Evolutionary conservation across 495 filamentous ascomycete genomes (phyloP).

Genomic region (Margaritispora aquatica): DNA sequence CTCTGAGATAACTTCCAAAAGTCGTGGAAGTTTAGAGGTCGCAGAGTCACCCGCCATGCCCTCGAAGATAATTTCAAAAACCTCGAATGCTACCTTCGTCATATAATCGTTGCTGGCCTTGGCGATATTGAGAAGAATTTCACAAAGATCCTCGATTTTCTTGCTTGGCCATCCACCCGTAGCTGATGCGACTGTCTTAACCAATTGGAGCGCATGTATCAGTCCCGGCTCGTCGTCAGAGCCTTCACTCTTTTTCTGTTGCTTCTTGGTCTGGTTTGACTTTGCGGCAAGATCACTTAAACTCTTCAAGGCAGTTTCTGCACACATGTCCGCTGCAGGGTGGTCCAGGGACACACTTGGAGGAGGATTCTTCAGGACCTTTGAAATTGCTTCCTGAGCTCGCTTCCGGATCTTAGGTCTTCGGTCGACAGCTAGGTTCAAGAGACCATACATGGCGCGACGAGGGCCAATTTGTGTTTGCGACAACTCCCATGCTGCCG

Average conservation of each 20-base stretch:
- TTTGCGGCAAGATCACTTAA: constrained; percentile 61
- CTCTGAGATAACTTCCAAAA: constrained; percentile 82
- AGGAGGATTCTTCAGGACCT: constrained; percentile 74
- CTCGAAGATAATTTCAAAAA: constrained; percentile 93
- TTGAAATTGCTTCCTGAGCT: constrained; percentile 81
- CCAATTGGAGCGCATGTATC: constrained; percentile 85
- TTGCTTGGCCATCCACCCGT: constrained; percentile 96
- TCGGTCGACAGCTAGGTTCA: constrained; percentile 77
- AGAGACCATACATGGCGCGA: constrained; percentile 77
- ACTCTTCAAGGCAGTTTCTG: constrained; percentile 75
- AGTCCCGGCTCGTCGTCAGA: constrained; percentile 70
- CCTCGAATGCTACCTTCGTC: constrained; percentile 90
- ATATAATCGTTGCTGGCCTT: constrained; percentile 87
- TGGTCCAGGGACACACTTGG: constrained; percentile 89
- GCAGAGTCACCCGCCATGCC: constrained; percentile 82
- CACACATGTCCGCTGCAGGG: constrained; percentile 92
- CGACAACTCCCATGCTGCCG: constrained; percentile 76
- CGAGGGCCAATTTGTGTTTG: constrained; percentile 82
- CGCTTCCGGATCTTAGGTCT: constrained; percentile 93
- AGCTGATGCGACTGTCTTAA: constrained; percentile 77
- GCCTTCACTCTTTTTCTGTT: constrained; percentile 49
- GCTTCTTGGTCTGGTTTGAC: constrained; percentile 54
- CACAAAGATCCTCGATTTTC: constrained; percentile 88
- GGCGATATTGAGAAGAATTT: constrained; percentile 80
- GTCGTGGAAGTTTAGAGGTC: constrained; percentile 78